Evolutionary conservation across 768 basidiomycete species (phyloP).

Genomic region (Pulveroboletus frians): DNA sequence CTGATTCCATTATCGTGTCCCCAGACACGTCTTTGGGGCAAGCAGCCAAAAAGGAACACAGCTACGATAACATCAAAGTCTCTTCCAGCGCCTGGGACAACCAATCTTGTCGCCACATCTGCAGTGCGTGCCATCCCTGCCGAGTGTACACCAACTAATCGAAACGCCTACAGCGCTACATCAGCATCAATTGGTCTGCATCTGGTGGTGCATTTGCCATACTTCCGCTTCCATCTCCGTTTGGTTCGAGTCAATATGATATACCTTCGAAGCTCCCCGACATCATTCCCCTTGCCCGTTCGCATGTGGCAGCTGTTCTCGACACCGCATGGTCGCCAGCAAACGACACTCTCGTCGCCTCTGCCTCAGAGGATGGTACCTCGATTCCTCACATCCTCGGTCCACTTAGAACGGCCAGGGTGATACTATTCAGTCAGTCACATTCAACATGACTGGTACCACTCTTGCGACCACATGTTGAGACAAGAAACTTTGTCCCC

Average conservation of each 20-base stretch:
- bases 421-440: conserved; percentile 82
- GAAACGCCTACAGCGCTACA: conserved; percentile 53
- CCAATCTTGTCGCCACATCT: conserved; percentile 84
- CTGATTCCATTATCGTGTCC: not conserved
- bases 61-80: conserved; percentile 78
- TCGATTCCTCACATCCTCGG: conserved; percentile 62
- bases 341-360: conserved; percentile 85
- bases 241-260: conserved; percentile 41
- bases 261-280: conserved; percentile 85
- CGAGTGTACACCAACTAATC: not conserved
- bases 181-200: conserved; percentile 92
- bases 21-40: conserved; percentile 89
- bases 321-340: conserved; percentile 98
- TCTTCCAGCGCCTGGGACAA: conserved; percentile 95
- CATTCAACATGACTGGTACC: conserved; percentile 78
- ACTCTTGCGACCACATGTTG: conserved; percentile 85
- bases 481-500: conserved; percentile 83
- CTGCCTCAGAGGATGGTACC: conserved; percentile 93
- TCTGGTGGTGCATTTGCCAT: conserved; percentile 95
- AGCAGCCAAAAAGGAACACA: conserved; percentile 76
- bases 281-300: conserved; percentile 84
- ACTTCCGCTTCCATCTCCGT: conserved; percentile 77
- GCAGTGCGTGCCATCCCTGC: conserved; percentile 39
- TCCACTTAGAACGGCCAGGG: conserved; percentile 66
- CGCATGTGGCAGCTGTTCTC: conserved; percentile 77